Evolutionary conservation across 495 filamentous ascomycete species (phyloP), one percentile per base, ranked within the genome.

Genomic region (Aspergillus coremiiformis): DNA sequence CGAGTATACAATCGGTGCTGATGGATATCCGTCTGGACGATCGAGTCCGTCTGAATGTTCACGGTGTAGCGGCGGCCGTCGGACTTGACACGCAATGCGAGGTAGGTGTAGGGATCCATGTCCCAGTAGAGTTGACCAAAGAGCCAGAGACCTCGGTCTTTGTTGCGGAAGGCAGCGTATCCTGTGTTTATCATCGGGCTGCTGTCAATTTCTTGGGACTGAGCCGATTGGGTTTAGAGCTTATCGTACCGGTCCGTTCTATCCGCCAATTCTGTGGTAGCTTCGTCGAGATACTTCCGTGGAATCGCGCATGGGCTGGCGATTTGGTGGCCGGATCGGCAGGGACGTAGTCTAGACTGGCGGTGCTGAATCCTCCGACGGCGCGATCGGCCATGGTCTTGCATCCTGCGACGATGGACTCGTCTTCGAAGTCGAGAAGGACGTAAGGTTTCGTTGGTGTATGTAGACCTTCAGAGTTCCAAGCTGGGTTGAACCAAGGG

Each of bases 31-130:
- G 91, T 92, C 29, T 89, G 84, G 42, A 95, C 85, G 47, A 97
- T 81, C 1, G 86, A 86, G 54, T 98, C 93, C 9, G 90, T 96
- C 74, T 96, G 94, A 32, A 98, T 73, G 66, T 98, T 98, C 44
- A 98, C 84, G 45, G 93, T 89, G 70, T 97, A 98, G 56, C 86
- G 85, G 8, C 92, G 74, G 11, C 92, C 91, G 68, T 97, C 94
- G 21, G 85, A 89, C 66, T 89, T 92, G 56, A 97, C 76, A n/a
- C 90, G 84, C 61, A 98, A 66, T 0, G 88, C 94, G 7, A 97
- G 81, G 67, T 89, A 97, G 5, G 77, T 66, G 67, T 95, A 96
- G 2, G 84, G 84, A 53, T 96, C 90, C 47, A 95, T 84, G 63
- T 98, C 83, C 89, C 88, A 95, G 32, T 86, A 73, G 17, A 82